Evolutionary conservation across 306 rosid species (phyloP), one percentile per base, ranked within the genome.

Genomic region (Rosa persica): DNA sequence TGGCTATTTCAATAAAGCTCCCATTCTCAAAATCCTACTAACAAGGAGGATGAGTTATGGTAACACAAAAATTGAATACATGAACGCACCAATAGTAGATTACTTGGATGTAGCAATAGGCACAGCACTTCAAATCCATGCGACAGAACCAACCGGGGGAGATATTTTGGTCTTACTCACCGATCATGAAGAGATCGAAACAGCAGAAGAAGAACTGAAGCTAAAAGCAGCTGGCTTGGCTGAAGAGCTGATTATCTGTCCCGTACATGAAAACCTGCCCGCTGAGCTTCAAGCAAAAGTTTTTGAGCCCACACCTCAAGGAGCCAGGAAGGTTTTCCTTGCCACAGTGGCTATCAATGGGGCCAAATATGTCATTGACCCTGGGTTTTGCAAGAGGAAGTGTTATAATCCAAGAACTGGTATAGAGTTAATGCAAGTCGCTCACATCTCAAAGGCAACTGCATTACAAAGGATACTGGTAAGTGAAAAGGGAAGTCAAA

Each of bases 181-280:
- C 38, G 97, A 96, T 84, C 97, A 92, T 81, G 96, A 94, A 81
- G 97, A 94, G 80, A 92, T 92, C 68, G 97, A 92, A 87, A 89
- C 93, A 0, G 97, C 92, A 3, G 93, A 94, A 89, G 97, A 94
- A 86, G 89, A 90, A 80, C 78, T 92, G 87, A 92, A 84, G 82
- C 92, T 88, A 72, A 86, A 91, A 77, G 88, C 81, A 73, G 88
- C 80, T 91, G 94, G 5, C 90, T 90, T 67, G 94, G 96, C 0
- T 91, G 57, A 16, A 16, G 57, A 90, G 83, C 83, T 92, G 77
- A 89, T 94, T 75, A 92, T 92, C 72, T 92, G 94, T 70, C 97
- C 96, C 16, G n/a, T 51, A 51, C 57, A 51, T 16, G 57, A 51
- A 51, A 5, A 51, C 57, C 20, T 51, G 20, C 57, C 22, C 17